Conservation (phyloP, 345 rosid species). For the Salix purpurea region DNA sequence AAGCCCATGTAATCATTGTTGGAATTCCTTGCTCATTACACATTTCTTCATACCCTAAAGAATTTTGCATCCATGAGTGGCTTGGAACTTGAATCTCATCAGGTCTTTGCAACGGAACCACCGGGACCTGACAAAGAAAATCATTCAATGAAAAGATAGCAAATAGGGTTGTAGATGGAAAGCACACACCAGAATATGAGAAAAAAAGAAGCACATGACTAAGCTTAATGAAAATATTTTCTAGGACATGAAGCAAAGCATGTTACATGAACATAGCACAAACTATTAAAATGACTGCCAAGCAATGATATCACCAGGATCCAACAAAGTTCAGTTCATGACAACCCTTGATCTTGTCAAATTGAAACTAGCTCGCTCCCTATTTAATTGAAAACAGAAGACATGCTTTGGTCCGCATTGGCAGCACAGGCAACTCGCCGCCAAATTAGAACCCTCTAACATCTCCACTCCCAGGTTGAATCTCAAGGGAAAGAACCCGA, state of each 20-base stretch:
- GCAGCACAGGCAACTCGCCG: not conserved
- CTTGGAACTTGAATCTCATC: constrained; percentile 76
- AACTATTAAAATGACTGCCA: not conserved
- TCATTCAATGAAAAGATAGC: not conserved
- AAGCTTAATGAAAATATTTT: not conserved
- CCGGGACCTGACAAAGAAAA: constrained; percentile 56
- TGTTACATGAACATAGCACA: not conserved
- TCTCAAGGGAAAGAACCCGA: not conserved
- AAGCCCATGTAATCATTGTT: constrained; percentile 87
- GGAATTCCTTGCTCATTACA: constrained; percentile 74
- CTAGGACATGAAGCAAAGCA: not conserved
- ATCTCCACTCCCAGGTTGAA: not conserved
- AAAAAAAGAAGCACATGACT: not conserved
- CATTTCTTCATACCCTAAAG: constrained; percentile 51
- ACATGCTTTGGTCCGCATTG: not conserved
- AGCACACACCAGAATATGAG: not conserved
- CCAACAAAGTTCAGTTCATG: not conserved
- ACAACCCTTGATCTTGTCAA: not conserved
- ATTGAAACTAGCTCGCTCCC: not conserved
- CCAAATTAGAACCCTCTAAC: not conserved
- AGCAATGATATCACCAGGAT: not conserved
- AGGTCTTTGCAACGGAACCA: constrained; percentile 80
- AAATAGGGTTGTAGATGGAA: not conserved
- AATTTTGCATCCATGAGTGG: constrained; percentile 52
- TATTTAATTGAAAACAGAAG: not conserved